These are phyloP conservation scores for Trichoderma atroviride DNA, from an alignment of 2,329 filamentous ascomycete species.

Conservation along the genomic window DNA sequence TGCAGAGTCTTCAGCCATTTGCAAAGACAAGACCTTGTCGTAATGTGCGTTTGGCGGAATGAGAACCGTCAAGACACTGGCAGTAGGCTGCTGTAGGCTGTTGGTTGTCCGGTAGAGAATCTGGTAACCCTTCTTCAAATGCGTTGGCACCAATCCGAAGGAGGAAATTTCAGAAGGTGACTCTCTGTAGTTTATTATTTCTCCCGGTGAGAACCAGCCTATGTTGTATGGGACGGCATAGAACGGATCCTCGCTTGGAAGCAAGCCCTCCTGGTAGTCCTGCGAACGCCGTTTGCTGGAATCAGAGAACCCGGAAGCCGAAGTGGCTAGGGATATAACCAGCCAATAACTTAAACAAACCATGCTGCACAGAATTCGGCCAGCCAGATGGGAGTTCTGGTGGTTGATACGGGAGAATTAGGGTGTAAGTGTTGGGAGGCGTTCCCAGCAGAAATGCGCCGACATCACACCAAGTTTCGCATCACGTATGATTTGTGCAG, in stretches of 20 bases:
- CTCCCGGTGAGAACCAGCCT: conserved; percentile 1
- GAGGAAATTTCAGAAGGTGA: conserved; percentile 26
- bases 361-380: background rate
- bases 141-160: conserved; percentile 28
- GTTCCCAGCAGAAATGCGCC: too few relatives aligned
- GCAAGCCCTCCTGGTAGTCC: background rate
- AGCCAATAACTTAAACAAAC: background rate
- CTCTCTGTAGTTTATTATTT: conserved; percentile 27
- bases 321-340: background rate
- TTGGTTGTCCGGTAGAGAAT: conserved; percentile 47
- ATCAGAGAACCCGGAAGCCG: too few relatives aligned
- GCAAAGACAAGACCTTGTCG: conserved; percentile 45
- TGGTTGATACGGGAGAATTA: background rate
- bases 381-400: background rate
- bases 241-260: conserved; percentile 29
- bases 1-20: conserved; percentile 46
- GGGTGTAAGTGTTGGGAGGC: too few relatives aligned
- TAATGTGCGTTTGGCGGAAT: conserved; percentile 39
- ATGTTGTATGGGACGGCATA: conserved; percentile 28
- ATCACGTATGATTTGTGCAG: too few relatives aligned
- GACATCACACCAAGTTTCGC: too few relatives aligned
- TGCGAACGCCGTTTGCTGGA: background rate
- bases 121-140: conserved; percentile 34
- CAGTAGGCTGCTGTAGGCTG: conserved; percentile 39
- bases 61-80: conserved; percentile 44